These are phyloP conservation scores for Canariomyces notabilis DNA, from an alignment of 2,329 filamentous ascomycete genomes.

Conservation along the genomic window DNA sequence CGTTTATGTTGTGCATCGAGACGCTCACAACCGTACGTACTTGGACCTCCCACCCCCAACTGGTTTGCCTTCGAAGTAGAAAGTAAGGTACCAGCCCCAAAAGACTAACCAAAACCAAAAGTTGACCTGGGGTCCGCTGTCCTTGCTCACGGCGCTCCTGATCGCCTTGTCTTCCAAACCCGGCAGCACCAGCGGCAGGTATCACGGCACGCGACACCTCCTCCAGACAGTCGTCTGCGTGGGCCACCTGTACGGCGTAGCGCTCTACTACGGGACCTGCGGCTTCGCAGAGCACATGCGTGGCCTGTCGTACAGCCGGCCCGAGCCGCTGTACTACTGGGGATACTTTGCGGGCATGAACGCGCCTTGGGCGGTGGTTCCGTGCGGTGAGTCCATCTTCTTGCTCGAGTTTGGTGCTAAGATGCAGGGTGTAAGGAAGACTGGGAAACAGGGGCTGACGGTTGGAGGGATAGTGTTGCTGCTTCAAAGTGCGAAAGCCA, in stretches of 20 bases:
- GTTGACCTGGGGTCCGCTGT: slow-evolving; percentile 57
- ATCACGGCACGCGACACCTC: slow-evolving; percentile 40
- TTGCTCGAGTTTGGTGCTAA: background rate
- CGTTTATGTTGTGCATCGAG: slow-evolving; percentile 85
- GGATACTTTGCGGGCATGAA: slow-evolving; percentile 60
- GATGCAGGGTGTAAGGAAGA: background rate
- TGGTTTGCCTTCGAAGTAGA: background rate
- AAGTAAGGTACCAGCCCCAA: background rate
- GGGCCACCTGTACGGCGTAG: slow-evolving; percentile 57
- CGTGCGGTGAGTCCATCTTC: slow-evolving; percentile 41
- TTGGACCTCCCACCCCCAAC: slow-evolving; percentile 15
- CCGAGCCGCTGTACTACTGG: slow-evolving; percentile 59
- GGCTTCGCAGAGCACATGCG: slow-evolving; percentile 41
- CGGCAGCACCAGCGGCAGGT: background rate
- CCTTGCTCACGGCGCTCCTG: slow-evolving; percentile 42
- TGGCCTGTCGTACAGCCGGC: slow-evolving; percentile 49
- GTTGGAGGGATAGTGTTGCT: slow-evolving; percentile 15
- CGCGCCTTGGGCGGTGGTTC: slow-evolving; percentile 54
- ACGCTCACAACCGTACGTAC: slow-evolving; percentile 66
- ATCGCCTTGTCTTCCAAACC: slow-evolving; percentile 32
- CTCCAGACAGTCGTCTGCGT: slow-evolving; percentile 48
- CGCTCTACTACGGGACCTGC: slow-evolving; percentile 57
- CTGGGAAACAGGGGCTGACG: slow-evolving; percentile 1
- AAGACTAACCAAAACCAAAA: slow-evolving; percentile 20
- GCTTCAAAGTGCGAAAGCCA: slow-evolving; percentile 10